Evolutionary conservation across 768 basidiomycete genomes (phyloP).

Genomic region (Trametes villosa): DNA sequence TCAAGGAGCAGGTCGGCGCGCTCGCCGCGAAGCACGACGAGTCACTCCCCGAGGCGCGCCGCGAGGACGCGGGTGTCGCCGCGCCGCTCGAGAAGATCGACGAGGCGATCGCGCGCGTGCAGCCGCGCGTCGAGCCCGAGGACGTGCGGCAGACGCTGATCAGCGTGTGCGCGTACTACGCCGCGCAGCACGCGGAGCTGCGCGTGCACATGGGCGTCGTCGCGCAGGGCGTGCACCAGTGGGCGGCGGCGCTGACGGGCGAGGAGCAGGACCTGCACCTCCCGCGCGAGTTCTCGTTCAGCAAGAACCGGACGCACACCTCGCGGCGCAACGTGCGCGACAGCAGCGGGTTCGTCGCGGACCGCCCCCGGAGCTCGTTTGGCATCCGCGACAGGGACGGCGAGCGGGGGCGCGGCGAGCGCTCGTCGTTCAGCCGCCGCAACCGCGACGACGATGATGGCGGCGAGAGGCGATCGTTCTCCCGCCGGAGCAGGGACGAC

Average conservation of each 20-base stretch:
- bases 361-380: neutral
- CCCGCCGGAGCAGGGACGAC: neutral
- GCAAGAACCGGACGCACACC: too few species aligned
- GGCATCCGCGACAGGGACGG: neutral
- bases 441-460: neutral
- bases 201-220: conserved; percentile 48
- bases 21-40: conserved; percentile 55
- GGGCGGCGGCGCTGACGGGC: conserved; percentile 62
- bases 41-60: conserved; percentile 52
- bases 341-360: too few species aligned
- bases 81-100: conserved; percentile 34
- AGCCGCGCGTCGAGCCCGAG: conserved; percentile 47
- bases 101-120: conserved; percentile 36
- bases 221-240: conserved; percentile 61
- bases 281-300: conserved; percentile 49
- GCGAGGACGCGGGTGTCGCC: conserved; percentile 34
- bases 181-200: conserved; percentile 53
- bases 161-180: conserved; percentile 75
- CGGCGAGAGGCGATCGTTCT: neutral
- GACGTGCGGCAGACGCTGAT: conserved; percentile 65
- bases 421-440: neutral
- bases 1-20: conserved; percentile 48
- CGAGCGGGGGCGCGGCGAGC: neutral
- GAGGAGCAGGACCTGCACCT: conserved; percentile 56
- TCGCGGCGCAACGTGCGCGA: too few species aligned